Percentiles rank a stretch among this genome's conserved stretches.
These are phyloP conservation scores for Plasmodium yoelii DNA, from an alignment of 169 alveolate genomes.

Conservation along the genomic window DNA sequence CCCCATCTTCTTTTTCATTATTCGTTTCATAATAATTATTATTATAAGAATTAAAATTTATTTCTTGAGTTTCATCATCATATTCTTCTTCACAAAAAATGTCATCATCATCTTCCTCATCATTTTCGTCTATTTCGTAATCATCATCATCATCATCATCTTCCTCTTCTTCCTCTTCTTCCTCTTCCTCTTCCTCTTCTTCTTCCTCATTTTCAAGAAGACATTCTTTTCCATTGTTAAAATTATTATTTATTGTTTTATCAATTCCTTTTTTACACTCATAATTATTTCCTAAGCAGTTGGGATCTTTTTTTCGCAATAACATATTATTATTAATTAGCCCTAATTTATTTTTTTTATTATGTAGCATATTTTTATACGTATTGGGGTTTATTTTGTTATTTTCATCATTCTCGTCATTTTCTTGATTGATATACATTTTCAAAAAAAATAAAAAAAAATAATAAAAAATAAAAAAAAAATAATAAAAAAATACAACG, in stretches of 20 bases:
- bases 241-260: background rate
- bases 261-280: background rate
- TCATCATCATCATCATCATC: constrained; percentile 23
- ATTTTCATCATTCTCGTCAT: constrained; percentile 49
- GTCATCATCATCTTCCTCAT: constrained; percentile 17
- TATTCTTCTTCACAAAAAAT: constrained; percentile 31
- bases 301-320: constrained; percentile 5
- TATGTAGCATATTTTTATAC: constrained; percentile 52
- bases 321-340: constrained; percentile 6
- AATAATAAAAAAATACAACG: background rate
- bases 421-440: constrained; percentile 43
- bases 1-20: constrained; percentile 20
- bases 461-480: background rate
- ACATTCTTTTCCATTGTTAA: constrained; percentile 2
- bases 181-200: constrained; percentile 14
- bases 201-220: constrained; percentile 14
- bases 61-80: constrained; percentile 29
- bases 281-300: background rate
- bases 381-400: constrained; percentile 31
- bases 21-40: constrained; percentile 29
- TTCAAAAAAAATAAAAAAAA: background rate
- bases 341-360: constrained; percentile 33
- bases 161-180: constrained; percentile 28
- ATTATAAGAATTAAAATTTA: constrained; percentile 54
- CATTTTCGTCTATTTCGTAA: constrained; percentile 9